phyloP scores from a whole-genome alignment of 2,329 filamentous ascomycete species.

The Ophiosphaerella narmari region DNA sequence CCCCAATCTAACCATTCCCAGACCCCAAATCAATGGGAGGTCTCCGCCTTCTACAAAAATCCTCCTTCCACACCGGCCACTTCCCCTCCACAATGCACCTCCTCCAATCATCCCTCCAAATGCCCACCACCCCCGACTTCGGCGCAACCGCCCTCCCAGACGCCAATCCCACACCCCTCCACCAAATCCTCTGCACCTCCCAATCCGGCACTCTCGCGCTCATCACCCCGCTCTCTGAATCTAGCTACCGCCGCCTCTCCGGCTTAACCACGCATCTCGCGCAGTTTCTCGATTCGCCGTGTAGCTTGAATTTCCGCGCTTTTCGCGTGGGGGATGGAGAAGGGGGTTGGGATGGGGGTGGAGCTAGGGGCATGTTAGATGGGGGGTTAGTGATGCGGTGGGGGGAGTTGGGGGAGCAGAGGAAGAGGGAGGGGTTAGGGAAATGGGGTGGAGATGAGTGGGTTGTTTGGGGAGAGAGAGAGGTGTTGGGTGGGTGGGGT shows the following conservation, averaged over 20 bases:
- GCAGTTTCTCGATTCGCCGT: slow-evolving; percentile 74
- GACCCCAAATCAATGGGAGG: slow-evolving; percentile 93
- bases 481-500: slow-evolving; percentile 67
- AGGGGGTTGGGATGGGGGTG: slow-evolving; percentile 40
- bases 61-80: slow-evolving; percentile 86
- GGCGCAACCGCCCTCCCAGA: slow-evolving; percentile 38
- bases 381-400: slow-evolving; percentile 76
- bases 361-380: slow-evolving; percentile 73
- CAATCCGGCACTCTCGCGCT: slow-evolving; percentile 76
- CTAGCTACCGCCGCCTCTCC: slow-evolving; percentile 80
- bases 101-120: slow-evolving; percentile 67
- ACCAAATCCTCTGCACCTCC: slow-evolving; percentile 39
- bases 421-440: slow-evolving; percentile 72
- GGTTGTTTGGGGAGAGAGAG: slow-evolving; percentile 72
- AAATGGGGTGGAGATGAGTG: slow-evolving; percentile 72
- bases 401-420: slow-evolving; percentile 73
- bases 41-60: slow-evolving; percentile 81
- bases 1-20: slow-evolving; percentile 44
- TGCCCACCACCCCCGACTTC: slow-evolving; percentile 43
- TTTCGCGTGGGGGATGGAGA: slow-evolving; percentile 64
- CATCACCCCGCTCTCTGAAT: slow-evolving; percentile 77
- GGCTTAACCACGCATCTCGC: slow-evolving; percentile 80
- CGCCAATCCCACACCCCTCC: slow-evolving; percentile 14
- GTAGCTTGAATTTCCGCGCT: slow-evolving; percentile 80
- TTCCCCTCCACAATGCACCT: slow-evolving; percentile 75